Conservation (phyloP, 2,329 filamentous ascomycete species). For the Stemphylium beticola region DNA sequence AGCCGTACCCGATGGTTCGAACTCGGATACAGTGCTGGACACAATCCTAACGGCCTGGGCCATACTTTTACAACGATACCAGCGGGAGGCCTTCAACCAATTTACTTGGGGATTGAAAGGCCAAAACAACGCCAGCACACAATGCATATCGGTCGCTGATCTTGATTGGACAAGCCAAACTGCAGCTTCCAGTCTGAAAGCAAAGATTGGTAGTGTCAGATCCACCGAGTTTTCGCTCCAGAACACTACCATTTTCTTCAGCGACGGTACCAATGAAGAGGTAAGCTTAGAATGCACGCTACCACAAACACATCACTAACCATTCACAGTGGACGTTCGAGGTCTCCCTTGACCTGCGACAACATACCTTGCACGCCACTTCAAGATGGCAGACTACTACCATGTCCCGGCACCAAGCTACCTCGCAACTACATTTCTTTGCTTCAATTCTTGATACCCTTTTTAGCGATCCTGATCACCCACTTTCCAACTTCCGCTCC, state of each 20-base stretch:
- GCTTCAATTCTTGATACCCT: constrained; percentile 45
- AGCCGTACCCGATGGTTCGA: constrained; percentile 11
- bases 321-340: constrained; percentile 38
- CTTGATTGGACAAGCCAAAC: constrained; percentile 25
- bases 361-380: constrained; percentile 42
- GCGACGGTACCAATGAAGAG: constrained; percentile 40
- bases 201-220: constrained; percentile 21
- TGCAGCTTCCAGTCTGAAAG: constrained; percentile 20
- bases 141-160: constrained; percentile 25
- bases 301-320: constrained; percentile 1
- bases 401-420: constrained; percentile 53
- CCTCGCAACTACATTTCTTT: constrained; percentile 52
- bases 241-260: constrained; percentile 28
- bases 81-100: constrained; percentile 39
- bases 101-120: constrained; percentile 37
- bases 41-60: constrained; percentile 41
- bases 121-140: constrained; percentile 11
- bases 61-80: constrained; percentile 39
- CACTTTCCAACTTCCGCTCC: constrained; percentile 22
- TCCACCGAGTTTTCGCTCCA: constrained; percentile 18
- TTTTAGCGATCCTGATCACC: constrained; percentile 34
- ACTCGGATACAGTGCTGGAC: constrained; percentile 24
- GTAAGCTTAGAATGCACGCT: constrained; percentile 15
- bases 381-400: constrained; percentile 53
- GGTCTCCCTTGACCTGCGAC: constrained; percentile 32